These are phyloP conservation scores for Xylaria castorea DNA, from an alignment of 495 filamentous ascomycete species.

Conservation along the genomic window DNA sequence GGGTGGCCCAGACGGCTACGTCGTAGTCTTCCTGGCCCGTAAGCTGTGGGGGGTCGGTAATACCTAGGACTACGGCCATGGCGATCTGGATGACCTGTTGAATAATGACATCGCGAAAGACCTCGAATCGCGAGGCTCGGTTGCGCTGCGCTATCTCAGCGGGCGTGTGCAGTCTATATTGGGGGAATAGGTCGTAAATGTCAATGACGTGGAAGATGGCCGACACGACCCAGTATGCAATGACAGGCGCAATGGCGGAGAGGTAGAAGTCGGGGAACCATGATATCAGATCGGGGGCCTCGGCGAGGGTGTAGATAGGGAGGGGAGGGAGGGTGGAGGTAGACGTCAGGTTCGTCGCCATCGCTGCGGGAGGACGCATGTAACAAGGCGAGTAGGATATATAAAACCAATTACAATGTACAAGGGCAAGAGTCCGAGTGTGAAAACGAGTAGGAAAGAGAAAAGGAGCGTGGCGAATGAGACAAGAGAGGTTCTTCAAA, in stretches of 20 bases:
- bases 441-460: constrained; percentile 14
- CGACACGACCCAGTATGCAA: constrained; percentile 90
- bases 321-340: constrained; percentile 73
- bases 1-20: constrained; percentile 79
- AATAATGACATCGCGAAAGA: constrained; percentile 83
- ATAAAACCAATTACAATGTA: constrained; percentile 22
- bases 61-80: constrained; percentile 64
- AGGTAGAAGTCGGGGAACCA: constrained; percentile 83
- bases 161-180: constrained; percentile 91
- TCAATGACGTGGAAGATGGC: constrained; percentile 87
- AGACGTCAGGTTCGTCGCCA: constrained; percentile 42
- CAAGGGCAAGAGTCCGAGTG: constrained; percentile 12
- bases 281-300: constrained; percentile 72
- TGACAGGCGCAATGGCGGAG: constrained; percentile 73
- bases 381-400: constrained; percentile 6
- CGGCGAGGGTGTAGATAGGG: constrained; percentile 71
- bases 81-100: constrained; percentile 88
- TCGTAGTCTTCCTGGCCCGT: constrained; percentile 82
- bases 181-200: constrained; percentile 77
- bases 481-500: constrained; percentile 21
- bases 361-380: constrained; percentile 31
- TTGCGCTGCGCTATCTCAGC: constrained; percentile 87
- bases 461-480: constrained; percentile 35
- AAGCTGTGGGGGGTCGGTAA: constrained; percentile 69
- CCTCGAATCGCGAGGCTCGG: constrained; percentile 80